These are phyloP conservation scores for Picea abies DNA, from an alignment of 83 land plant species.

Conservation along the genomic window DNA sequence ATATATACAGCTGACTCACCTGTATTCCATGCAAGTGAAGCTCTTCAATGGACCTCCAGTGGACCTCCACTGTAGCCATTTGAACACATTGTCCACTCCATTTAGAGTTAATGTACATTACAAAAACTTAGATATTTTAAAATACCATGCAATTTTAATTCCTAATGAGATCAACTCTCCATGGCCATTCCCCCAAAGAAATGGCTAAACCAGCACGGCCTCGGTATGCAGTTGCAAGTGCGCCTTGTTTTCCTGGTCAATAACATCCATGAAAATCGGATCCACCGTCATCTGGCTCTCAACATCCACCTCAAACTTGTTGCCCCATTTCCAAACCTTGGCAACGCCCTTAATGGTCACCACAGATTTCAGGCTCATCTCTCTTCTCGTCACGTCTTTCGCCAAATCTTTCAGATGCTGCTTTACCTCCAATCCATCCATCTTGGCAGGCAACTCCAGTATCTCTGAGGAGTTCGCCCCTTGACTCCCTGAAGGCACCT, in stretches of 20 bases:
- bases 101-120: no score
- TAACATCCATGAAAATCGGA: slow-evolving; percentile 55
- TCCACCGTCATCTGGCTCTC: slow-evolving; percentile 54
- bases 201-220: no score
- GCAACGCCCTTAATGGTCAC: slow-evolving; percentile 77
- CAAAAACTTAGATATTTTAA: no score
- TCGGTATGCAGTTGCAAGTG: slow-evolving; percentile 1
- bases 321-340: slow-evolving; percentile 68
- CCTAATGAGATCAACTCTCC: no score
- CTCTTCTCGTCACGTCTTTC: slow-evolving; percentile 60
- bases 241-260: slow-evolving; percentile 56
- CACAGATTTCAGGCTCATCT: slow-evolving; percentile 74
- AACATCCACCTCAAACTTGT: slow-evolving; percentile 61
- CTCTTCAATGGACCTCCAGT: no score
- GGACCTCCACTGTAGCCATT: no score
- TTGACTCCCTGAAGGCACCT: slow-evolving; percentile 75
- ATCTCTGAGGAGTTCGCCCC: slow-evolving; percentile 47
- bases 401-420: slow-evolving; percentile 45
- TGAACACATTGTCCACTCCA: no score
- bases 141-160: no score
- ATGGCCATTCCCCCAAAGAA: no score
- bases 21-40: no score
- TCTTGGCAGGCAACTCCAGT: slow-evolving; percentile 65
- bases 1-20: no score
- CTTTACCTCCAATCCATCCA: slow-evolving; percentile 70